Evolutionary conservation across 805 yeast species (phyloP), one percentile per base, ranked within the genome.

Genomic region (Metschnikowia peoriensis): DNA sequence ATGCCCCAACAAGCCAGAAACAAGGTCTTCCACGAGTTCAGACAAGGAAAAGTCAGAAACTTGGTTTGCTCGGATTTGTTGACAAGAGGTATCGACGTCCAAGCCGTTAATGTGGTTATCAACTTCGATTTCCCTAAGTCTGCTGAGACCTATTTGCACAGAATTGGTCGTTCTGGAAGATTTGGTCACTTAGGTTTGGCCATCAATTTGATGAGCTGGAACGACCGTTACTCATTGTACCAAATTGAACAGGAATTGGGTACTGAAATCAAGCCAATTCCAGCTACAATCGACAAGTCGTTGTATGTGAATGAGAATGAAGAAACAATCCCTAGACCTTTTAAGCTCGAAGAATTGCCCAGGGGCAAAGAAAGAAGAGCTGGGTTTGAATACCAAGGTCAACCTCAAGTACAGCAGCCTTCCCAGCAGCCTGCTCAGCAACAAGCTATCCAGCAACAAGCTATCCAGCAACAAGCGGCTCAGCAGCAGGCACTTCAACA

Each of bases 161-260:
- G 98, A 81, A 94, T 93, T 63, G 98, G 98, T 80, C 90, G 99
- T 79, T 91, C 97, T 7, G 98, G 99, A 61, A 89, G 99, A 79
- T 94, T 89, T 66, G 99, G 99, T 60, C 99, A 94, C 70, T 83
- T 92, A 67, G 99, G 99, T 79, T 81, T 94, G 68, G 99, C 99
- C 34, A 91, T 94, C 66, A 94, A 94, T 75, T 82, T 94, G 64
- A 90, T 94, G 76, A 89, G 92, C 70, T 93, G 97, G 97, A 85
- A 91, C 65, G 99, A 94, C 70, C 84, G 98, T 68, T 91, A 88
- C 73, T 89, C 88, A 66, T 79, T 94, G 65, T 93, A 91, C 73
- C 89, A 89, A 71, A 92, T 94, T 63, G 99, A 94, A 72, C 97
- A 93, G 73, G 98, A 93, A 73, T 82, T 94, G 60, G 97, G 97